Evolutionary conservation across 768 basidiomycete species (phyloP), one percentile per base, ranked within the genome.

Genomic region (Lactarius pseudohatsudake): DNA sequence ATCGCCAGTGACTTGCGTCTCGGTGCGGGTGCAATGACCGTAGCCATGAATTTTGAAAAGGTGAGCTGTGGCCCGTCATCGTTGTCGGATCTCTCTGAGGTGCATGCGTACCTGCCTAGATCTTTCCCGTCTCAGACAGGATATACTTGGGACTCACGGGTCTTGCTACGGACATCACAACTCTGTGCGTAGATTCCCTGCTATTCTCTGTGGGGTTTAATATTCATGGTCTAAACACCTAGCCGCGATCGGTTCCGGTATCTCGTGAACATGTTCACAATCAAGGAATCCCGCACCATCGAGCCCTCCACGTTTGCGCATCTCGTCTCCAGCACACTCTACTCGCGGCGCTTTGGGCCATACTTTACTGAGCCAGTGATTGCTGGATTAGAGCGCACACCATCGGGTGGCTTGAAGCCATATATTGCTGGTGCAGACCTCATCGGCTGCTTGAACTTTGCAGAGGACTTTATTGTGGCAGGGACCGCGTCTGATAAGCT

Each of bases 241-340:
- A 97, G 96, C 65, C 89, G 87, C 71, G 96, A 98, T 77, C 85
- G 87, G 47, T 90, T 98, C 74, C 88, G 97, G 61, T 96, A 90
- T 79, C 85, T 95, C 70, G 90, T 96, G 65, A 99, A 99, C 81
- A 96, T 98, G 93, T 98, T 98, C 79, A 92, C 93, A 38, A 98
- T 99, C 84, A 99, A 99, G 78, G 96, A 99, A 78, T 96, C 97
- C 75, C 87, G 96, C 69, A 90, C 96, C 74, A 97, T 99, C 73
- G 89, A 93, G 71, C 97, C 97, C 54, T 89, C 95, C 81, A 94
- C 94, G 8, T 98, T 98, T 77, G 91, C 94, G 32, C 94, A 95
- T 74, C 88, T 99, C 69, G 90, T 98, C 67, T 94, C 92, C 53
- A 95, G 93, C 61, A 96, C 96, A 26, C 84, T 99, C 18, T 99